Evolutionary conservation across 2,329 filamentous ascomycete species (phyloP), one percentile per base, ranked within the genome.

Genomic region (Orbilia javanica): DNA sequence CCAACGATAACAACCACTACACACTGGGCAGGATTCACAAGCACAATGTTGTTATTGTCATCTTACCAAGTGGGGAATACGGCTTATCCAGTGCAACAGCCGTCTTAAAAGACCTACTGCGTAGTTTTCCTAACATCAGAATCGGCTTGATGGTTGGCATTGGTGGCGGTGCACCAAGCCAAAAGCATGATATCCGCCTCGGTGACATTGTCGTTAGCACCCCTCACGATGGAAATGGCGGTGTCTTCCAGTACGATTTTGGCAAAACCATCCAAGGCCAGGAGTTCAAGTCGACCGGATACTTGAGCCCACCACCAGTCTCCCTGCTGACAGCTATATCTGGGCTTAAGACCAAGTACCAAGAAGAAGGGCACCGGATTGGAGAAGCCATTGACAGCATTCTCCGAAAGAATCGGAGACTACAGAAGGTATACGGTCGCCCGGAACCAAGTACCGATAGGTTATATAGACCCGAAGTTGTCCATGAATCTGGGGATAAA

Each of bases 181-280:
- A 8, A 79, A 81, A 79, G 8, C 79, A 83, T 31, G 84, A 85
- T 15, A 82, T 86, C 0, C 82, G 84, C 1, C 80, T 84, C 1
- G 83, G 83, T 0, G 83, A 84, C 44, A 65, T 84, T 22, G 83
- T 83, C 0, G 82, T 85, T 10, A 81, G 82, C 50, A 11, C 67
- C 29, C 76, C 81, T 10, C 20, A 39, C 3, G 63, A 79, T 39
- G 69, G 66, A 0, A 55, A 80, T 1, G 79, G 80, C 1, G 82
- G 82, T 0, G 81, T 84, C 1, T 53, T 83, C 8, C 83, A 84
- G 27, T 84, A 83, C 60, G 80, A 82, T 39, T 82, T 80, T 70
- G 83, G 82, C 10, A 83, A 82, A 65, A 78, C 79, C 0, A 77
- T 81, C 20, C 79, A 82, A 73, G 75, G 50, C 36, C 71, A 79